phyloP scores from a whole-genome alignment of 2,329 filamentous ascomycete species.

The Phialophora chinensis region DNA sequence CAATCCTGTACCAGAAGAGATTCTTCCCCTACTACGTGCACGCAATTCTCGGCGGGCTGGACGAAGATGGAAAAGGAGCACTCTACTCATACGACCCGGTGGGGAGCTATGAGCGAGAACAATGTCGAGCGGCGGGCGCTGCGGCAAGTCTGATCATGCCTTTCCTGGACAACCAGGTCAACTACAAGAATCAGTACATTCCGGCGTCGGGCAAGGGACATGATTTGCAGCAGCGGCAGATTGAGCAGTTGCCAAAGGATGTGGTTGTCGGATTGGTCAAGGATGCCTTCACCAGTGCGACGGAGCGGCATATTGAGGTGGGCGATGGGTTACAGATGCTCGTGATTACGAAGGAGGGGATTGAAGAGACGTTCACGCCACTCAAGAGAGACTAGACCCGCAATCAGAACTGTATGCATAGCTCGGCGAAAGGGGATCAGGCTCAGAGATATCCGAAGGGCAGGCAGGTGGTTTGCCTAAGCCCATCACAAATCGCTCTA shows the following conservation, averaged over 20 bases:
- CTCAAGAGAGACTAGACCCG: constrained; percentile 82
- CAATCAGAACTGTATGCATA: constrained; percentile 27
- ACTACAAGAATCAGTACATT: constrained; percentile 98
- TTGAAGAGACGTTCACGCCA: constrained; percentile 81
- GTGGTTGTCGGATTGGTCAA: constrained; percentile 87
- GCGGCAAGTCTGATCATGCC: constrained; percentile 97
- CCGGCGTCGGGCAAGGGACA: constrained; percentile 85
- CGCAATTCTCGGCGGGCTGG: constrained; percentile 89
- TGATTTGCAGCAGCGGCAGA: constrained; percentile 68
- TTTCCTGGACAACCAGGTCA: constrained; percentile 99
- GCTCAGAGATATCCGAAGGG: constrained; percentile 9
- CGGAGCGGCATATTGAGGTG: constrained; percentile 98
- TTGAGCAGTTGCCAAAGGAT: constrained; percentile 65
- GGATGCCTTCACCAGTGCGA: constrained; percentile 97
- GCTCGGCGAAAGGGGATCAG: constrained; percentile 27
- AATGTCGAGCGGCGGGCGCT: constrained; percentile 91
- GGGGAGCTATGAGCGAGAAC: constrained; percentile 95
- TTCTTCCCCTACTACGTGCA: constrained; percentile 99
- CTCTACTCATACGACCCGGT: constrained; percentile 98
- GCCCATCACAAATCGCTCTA: not conserved
- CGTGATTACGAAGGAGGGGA: constrained; percentile 84
- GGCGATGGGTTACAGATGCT: constrained; percentile 96
- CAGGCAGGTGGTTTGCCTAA: not conserved
- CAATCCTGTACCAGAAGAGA: constrained; percentile 94
- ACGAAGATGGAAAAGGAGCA: constrained; percentile 92